A percentile compares a stretch with the other conserved stretches of the same genome.
These are phyloP conservation scores for Nicotiana sylvestris DNA, from an alignment of 257 asterid species.

Conservation along the genomic window DNA sequence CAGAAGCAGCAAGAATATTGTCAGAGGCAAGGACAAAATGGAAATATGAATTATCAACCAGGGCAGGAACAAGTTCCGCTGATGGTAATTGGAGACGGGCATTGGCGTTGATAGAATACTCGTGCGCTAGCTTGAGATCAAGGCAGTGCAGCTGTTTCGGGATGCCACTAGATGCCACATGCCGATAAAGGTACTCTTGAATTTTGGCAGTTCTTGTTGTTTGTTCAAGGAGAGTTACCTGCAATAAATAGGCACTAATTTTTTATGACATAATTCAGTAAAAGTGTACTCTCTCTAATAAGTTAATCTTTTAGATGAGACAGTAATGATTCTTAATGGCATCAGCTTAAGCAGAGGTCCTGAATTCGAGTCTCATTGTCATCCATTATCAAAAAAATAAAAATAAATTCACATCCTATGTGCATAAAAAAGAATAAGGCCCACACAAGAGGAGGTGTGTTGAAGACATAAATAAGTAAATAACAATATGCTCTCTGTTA, in stretches of 20 bases:
- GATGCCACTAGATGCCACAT: constrained; percentile 98
- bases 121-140: constrained; percentile 69
- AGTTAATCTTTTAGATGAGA: background rate
- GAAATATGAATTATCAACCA: constrained; percentile 74
- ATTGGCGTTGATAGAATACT: constrained; percentile 81
- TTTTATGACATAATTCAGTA: background rate
- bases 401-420: too few species aligned
- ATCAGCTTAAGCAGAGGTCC: too few species aligned
- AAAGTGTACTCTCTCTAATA: background rate
- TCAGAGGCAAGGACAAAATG: constrained; percentile 94
- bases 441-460: too few species aligned
- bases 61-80: constrained; percentile 77
- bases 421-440: too few species aligned
- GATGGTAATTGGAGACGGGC: constrained; percentile 97
- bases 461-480: too few species aligned
- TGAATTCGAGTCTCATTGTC: too few species aligned
- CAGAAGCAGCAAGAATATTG: constrained; percentile 88
- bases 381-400: too few species aligned
- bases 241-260: constrained; percentile 10
- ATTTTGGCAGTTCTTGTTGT: constrained; percentile 87
- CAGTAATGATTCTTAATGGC: too few species aligned
- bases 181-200: constrained; percentile 93
- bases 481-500: background rate
- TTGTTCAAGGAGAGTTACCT: constrained; percentile 79
- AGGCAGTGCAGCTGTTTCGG: constrained; percentile 95